Evolutionary conservation across 1,284 basidiomycete species (phyloP), one percentile per base, ranked within the genome.

Genomic region (Peniophora sp.): DNA sequence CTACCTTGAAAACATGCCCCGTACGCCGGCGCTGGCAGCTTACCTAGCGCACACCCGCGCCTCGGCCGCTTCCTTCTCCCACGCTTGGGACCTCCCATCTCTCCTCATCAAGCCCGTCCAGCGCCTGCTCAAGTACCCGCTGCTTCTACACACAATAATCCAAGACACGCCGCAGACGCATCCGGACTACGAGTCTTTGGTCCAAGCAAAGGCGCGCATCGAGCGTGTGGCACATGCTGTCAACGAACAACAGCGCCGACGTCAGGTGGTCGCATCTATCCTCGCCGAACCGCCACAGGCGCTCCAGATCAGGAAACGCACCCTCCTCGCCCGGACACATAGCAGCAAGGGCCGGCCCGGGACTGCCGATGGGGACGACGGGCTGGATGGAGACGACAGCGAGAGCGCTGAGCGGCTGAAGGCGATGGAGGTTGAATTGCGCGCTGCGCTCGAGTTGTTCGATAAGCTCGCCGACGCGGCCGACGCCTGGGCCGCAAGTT

Each of bases 1-100:
- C 18, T 88, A 89, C 54, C 76, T 92, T 20, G 70, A 76, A 50
- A 63, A 73, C n/a, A 65, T 83, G 14, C 74, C 75, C 9, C 68
- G 74, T 54, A 80, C 80, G 1, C 76, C 71, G 10, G 75, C 81
- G 2, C 70, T 87, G n/a, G 68, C 72, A 3, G 68, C 75, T 1
- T 89, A 91, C 65, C 74, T 93, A 32, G 65, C 77, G 14, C 81
- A 84, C 22, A 88, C 86, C 23, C 83, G 83, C 63, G 70, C 70
- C 3, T 72, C 84, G 37, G 84, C 90, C 14, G 80, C 85, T 18
- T 75, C 79, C 3, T 76, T 85, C 44, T 89, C 92, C 0, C 88
- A 93, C 60, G 91, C 93, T 1, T 97, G 94, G 95, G 94, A 97
- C 65, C 79, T 97, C 43, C 78, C 88, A 6, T 96, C 92, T 1